Evolutionary conservation across 129 eudicot species (phyloP).

Genomic region (Centella asiatica): DNA sequence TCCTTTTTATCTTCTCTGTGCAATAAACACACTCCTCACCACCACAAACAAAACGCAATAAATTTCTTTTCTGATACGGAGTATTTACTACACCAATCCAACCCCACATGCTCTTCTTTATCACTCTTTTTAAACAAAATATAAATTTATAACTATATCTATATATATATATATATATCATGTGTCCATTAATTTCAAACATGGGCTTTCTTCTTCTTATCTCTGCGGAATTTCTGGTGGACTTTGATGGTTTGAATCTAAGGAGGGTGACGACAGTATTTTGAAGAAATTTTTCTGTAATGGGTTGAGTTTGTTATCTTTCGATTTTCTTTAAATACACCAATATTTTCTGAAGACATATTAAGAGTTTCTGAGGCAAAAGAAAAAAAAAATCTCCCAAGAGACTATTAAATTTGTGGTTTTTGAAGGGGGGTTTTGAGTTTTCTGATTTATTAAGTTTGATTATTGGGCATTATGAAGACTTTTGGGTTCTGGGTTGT

Average conservation of each 20-base stretch:
- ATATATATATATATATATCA: not conserved
- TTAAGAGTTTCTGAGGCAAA: not conserved
- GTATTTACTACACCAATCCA: too few species aligned
- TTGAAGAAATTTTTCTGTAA: not conserved
- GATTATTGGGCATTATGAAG: conserved; percentile 36
- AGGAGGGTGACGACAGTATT: conserved; percentile 9
- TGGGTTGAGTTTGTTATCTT: conserved; percentile 22
- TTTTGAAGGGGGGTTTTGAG: conserved; percentile 3
- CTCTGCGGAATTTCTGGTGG: conserved; percentile 29
- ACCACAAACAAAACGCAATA: too few species aligned
- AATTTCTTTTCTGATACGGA: too few species aligned
- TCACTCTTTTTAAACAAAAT: too few species aligned
- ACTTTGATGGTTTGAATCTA: conserved; percentile 14
- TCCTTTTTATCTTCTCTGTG: too few species aligned
- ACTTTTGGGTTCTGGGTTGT: conserved; percentile 42
- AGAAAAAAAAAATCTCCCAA: too few species aligned
- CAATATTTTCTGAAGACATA: not conserved
- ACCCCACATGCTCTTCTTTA: too few species aligned
- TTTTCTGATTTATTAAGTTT: conserved; percentile 4
- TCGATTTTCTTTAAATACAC: not conserved
- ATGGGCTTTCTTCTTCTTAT: conserved; percentile 26
- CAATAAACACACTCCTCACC: too few species aligned
- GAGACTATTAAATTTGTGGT: too few species aligned
- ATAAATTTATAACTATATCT: too few species aligned
- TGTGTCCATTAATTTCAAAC: not conserved